Evolutionary conservation across 306 rosid species (phyloP).

Genomic region (Ziziphus jujuba): DNA sequence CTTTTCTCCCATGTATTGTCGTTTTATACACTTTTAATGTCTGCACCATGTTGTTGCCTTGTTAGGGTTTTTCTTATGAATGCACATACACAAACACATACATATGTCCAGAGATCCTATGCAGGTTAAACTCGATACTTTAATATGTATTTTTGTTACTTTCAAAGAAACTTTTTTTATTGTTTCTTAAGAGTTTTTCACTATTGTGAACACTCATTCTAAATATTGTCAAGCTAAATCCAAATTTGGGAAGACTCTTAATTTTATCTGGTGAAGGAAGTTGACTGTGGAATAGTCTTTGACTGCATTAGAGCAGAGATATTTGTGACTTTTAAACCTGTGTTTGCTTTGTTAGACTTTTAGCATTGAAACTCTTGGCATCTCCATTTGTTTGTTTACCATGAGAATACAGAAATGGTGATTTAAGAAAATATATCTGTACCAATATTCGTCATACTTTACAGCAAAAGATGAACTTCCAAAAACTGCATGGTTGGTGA

Average conservation of each 20-base stretch:
- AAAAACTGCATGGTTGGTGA: conserved; percentile 76
- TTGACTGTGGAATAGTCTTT: background rate
- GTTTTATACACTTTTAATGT: background rate
- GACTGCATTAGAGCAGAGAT: background rate
- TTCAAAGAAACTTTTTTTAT: too few species aligned
- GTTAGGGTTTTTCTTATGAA: too few species aligned
- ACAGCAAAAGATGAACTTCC: conserved; percentile 75
- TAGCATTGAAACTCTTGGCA: background rate
- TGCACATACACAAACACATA: too few species aligned
- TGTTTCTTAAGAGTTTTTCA: background rate
- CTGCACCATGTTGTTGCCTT: too few species aligned
- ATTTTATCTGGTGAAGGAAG: background rate
- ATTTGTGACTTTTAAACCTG: background rate
- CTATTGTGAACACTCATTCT: background rate
- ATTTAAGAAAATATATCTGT: background rate
- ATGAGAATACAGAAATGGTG: background rate
- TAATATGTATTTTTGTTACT: too few species aligned
- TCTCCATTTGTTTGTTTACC: background rate
- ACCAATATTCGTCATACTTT: conserved; percentile 19
- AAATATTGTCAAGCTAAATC: background rate
- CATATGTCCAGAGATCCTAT: too few species aligned
- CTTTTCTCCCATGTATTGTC: background rate
- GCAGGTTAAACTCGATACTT: too few species aligned
- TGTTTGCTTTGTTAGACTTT: conserved; percentile 14
- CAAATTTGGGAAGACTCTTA: background rate